Evolutionary conservation across 352 stramenopile species (phyloP).

Genomic region (Pythium oligandrum): DNA sequence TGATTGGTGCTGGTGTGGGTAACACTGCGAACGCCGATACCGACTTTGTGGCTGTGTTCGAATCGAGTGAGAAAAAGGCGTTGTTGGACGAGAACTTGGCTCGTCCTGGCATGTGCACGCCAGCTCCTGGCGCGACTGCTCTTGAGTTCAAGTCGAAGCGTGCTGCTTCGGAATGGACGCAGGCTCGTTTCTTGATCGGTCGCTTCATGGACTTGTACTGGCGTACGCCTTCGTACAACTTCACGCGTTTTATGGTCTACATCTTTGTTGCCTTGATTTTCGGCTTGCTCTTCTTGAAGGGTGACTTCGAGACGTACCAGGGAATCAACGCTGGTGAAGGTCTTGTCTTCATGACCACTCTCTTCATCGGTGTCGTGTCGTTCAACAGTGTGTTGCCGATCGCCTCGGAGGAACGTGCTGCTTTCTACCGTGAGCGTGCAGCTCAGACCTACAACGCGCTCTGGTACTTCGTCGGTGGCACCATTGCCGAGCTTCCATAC

Average conservation of each 20-base stretch:
- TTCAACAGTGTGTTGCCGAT: no score
- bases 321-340: slow-evolving; percentile 53
- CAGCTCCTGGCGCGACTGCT: slow-evolving; percentile 8
- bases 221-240: slow-evolving; percentile 80
- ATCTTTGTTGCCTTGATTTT: slow-evolving; percentile 63
- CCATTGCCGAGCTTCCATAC: slow-evolving; percentile 72
- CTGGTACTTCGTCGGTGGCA: slow-evolving; percentile 62
- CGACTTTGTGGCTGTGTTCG: no score
- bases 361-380: slow-evolving; percentile 79
- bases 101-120: slow-evolving; percentile 27
- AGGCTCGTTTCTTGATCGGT: slow-evolving; percentile 36
- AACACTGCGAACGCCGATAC: no score
- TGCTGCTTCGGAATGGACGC: slow-evolving; percentile 18
- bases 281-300: slow-evolving; percentile 38
- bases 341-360: slow-evolving; percentile 81
- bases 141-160: slow-evolving; percentile 31
- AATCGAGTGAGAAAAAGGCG: no score
- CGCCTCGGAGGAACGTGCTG: no score
- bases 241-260: slow-evolving; percentile 57
- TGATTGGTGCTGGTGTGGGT: no score
- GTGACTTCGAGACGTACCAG: no score
- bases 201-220: no score
- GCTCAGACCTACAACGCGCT: no score
- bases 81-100: slow-evolving; percentile 56
- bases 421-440: no score